Base-by-base conservation (phyloP, 495 filamentous ascomycete genomes). In the Penicillium flavigenum region DNA sequence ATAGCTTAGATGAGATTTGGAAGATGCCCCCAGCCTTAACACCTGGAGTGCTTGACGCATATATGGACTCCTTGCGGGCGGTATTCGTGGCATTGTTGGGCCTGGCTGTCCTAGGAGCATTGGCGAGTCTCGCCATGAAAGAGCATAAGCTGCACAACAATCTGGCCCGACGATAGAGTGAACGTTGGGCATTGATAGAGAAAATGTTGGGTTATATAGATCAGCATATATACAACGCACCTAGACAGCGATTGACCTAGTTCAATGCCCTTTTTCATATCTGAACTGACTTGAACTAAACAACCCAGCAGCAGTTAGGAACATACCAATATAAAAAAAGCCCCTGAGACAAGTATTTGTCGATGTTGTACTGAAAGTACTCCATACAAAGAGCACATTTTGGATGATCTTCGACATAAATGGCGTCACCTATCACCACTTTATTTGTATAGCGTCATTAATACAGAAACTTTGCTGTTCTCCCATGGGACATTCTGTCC, bases 141-240 rank as follows among this genome's bases (percentile, higher is more conserved):
- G 87, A 96, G 75, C 85, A 96, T 62, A 86, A 80, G 50, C 64
- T 96, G 63, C 87, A 96, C 68, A 86, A 75, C 19, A 95, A 81
- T 56, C 60, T 95, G 32, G 77, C 86, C 62, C 81, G 77, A 51
- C 78, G 75, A 58, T 82, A 55, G 6, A 34, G 38, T 32, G 22
- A 24, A 9, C 10, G 20, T 34, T 20, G 6, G 38, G 39, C 8
- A 32, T 44, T 10, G 1, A 32, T 24, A 16, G 39, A 34, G 20
- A 42, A 31, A 31, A 16, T 9, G 27, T 34, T 16, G 17, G 12
- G 29, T 10, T 36, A 44, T 32, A 43, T 43, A 52, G 9, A 44
- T 22, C 22, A 32, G 38, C 24, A 52, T 52, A 42, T 14, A 52
- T 34, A 50, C 19, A 32, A 1, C 11, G 24, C 26, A 47, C n/a